phyloP scores from a whole-genome alignment of 176 grass and related monocot genomes.

The Cenchrus purpureus region DNA sequence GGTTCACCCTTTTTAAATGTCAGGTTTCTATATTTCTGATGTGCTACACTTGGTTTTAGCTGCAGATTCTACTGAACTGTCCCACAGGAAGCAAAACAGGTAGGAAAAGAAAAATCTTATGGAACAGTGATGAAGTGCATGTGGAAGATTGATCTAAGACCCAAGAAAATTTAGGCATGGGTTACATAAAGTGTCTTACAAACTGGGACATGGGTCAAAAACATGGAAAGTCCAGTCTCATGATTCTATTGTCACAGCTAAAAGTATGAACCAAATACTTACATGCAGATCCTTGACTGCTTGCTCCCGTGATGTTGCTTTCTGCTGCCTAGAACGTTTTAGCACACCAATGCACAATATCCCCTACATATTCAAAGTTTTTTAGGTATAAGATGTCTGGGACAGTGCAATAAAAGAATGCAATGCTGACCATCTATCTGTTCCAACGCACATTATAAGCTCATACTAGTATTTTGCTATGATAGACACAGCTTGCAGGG shows the following conservation, averaged over 20 bases:
- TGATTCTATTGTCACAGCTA: not conserved
- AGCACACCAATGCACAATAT: slow-evolving; percentile 77
- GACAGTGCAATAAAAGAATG: slow-evolving; percentile 2
- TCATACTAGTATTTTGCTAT: not conserved
- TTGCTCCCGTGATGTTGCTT: slow-evolving; percentile 74
- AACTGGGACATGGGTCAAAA: slow-evolving; percentile 9
- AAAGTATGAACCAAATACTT: slow-evolving; percentile 36
- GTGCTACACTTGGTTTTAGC: not conserved
- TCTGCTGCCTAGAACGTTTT: slow-evolving; percentile 75
- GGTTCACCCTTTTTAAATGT: too few relatives aligned
- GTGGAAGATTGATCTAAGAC: not conserved
- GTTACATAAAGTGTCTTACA: not conserved
- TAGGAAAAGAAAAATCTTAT: not conserved
- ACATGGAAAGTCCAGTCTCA: not conserved
- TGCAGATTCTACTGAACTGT: not conserved
- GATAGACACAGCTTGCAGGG: not conserved
- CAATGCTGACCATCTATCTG: slow-evolving; percentile 2
- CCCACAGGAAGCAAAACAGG: not conserved
- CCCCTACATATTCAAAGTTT: slow-evolving; percentile 63
- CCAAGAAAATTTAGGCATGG: slow-evolving; percentile 5
- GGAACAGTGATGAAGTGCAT: not conserved
- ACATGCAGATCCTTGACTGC: slow-evolving; percentile 83
- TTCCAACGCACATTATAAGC: not conserved
- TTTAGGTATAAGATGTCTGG: not conserved
- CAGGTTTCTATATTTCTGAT: not conserved